A percentile compares a stretch with the other conserved stretches of the same genome.
Evolutionary conservation across 2,329 filamentous ascomycete genomes (phyloP).

Genomic region (Fusarium mangiferae): DNA sequence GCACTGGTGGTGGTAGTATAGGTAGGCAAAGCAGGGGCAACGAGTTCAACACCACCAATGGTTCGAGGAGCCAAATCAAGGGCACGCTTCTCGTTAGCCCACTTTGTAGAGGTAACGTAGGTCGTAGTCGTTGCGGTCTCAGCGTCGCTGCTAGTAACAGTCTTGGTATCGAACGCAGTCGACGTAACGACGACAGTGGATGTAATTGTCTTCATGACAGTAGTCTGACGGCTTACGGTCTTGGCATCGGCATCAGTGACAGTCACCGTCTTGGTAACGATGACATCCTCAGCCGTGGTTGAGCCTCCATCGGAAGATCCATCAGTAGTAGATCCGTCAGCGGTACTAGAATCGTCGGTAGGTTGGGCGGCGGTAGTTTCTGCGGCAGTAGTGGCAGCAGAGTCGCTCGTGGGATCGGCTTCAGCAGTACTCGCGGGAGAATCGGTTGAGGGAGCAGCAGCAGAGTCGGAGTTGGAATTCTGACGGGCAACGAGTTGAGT

Average conservation of each 20-base stretch:
- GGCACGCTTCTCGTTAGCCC: constrained; percentile 49
- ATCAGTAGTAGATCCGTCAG: not conserved
- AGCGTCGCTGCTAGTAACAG: constrained; percentile 50
- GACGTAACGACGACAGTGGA: constrained; percentile 50
- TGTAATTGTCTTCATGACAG: constrained; percentile 44
- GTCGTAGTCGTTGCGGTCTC: constrained; percentile 51
- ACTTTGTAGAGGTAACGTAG: constrained; percentile 49
- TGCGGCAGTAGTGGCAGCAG: constrained; percentile 14
- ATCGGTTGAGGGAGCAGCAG: not conserved
- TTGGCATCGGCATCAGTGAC: constrained; percentile 42
- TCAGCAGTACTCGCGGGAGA: constrained; percentile 12
- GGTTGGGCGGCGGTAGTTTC: constrained; percentile 14
- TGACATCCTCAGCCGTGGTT: constrained; percentile 40
- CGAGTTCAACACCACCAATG: constrained; percentile 26
- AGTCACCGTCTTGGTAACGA: constrained; percentile 46
- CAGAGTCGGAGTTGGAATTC: constrained; percentile 6
- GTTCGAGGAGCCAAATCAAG: constrained; percentile 45
- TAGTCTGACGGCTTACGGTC: constrained; percentile 46
- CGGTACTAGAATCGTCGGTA: constrained; percentile 10
- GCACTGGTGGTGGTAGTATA: constrained; percentile 32
- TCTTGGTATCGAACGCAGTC: constrained; percentile 50
- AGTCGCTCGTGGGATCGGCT: constrained; percentile 2
- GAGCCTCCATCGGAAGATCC: not conserved
- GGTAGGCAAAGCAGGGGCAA: constrained; percentile 32
- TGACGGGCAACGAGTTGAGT: constrained; percentile 30